Conservation (phyloP, 352 stramenopile species). For the Pythium grandisporangium region DNA sequence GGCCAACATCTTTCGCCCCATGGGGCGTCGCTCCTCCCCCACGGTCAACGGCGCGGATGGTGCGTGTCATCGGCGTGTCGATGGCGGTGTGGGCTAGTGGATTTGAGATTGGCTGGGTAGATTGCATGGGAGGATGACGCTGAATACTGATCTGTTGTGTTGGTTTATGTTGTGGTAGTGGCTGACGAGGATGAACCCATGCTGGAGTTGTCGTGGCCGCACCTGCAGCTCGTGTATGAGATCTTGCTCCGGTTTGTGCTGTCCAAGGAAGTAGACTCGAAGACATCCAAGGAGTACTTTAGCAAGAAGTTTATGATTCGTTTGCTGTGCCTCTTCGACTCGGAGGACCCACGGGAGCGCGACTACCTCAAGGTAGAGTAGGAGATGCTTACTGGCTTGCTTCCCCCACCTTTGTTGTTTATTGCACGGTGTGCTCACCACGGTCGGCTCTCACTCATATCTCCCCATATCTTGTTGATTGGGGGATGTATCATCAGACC, state of each 20-base stretch:
- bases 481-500: too few relatives aligned
- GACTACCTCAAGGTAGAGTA: conserved; percentile 98
- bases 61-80: too few relatives aligned
- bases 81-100: too few relatives aligned
- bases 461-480: too few relatives aligned
- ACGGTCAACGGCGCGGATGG: conserved; percentile 57
- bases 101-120: conserved; percentile 9
- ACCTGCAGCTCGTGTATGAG: conserved; percentile 98
- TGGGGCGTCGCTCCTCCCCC: conserved; percentile 54
- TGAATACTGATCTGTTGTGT: too few relatives aligned
- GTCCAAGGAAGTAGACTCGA: conserved; percentile 95
- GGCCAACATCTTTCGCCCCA: conserved; percentile 87
- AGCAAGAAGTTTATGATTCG: conserved; percentile 96
- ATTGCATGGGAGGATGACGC: too few relatives aligned
- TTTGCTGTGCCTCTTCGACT: conserved; percentile 93
- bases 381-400: too few relatives aligned
- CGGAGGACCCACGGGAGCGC: conserved; percentile 95
- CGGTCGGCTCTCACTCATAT: too few relatives aligned
- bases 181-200: conserved; percentile 96
- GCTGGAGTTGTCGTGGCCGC: conserved; percentile 95
- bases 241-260: conserved; percentile 99
- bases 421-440: too few relatives aligned
- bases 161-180: neutral
- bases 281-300: conserved; percentile 96
- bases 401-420: too few relatives aligned